Base-by-base conservation (phyloP, 1,284 basidiomycete genomes). In the Mrakiaceae sp. region DNA sequence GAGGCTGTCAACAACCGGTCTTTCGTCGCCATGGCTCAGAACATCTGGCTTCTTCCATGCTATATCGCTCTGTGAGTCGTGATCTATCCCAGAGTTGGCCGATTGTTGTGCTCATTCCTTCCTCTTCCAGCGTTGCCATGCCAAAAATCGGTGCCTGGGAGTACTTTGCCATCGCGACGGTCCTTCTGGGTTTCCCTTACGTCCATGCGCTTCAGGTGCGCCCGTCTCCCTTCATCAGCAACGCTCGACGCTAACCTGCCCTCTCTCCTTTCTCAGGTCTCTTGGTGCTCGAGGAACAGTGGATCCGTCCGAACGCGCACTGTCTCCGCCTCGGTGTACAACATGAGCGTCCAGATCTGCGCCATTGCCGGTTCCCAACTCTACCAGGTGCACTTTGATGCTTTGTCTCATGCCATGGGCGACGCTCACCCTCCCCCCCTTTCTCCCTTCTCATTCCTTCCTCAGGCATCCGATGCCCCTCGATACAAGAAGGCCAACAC, bases 401-500 rank as follows among this genome's bases (percentile, higher is more conserved):
- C 27, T 27, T 27, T 27, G 27, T 27, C 27, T 27, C 27, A 27
- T 27, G 27, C 27, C 27, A 27, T 27, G 27, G 27, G 27, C 27
- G 27, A 27, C 2, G 27, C 27, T 27, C 27, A 27, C 27, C 27
- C 27, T 27, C 27, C 2, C 27, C 2, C 27, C 27, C 27, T 27
- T 2, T 27, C 27, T 27, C 27, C 27, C 27, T 27, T 27, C 27
- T 27, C 27, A 27, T 27, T 27, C 27, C 27, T 27, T 27, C 27
- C 27, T 27, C 71, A 72, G 63, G 64, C 70, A 5, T 64, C 43
- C 10, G 71, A 72, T 55, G 58, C 62, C 6, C 72, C 71, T 0
- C 70, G 71, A 66, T 74, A 75, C 65, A 71, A 71, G 64, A 68
- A 69, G 58, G 74, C 71, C 48, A 73, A 72, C 67, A 69, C 65